phyloP scores from a whole-genome alignment of 1,284 basidiomycete genomes.

The Tausonia pullulans region DNA sequence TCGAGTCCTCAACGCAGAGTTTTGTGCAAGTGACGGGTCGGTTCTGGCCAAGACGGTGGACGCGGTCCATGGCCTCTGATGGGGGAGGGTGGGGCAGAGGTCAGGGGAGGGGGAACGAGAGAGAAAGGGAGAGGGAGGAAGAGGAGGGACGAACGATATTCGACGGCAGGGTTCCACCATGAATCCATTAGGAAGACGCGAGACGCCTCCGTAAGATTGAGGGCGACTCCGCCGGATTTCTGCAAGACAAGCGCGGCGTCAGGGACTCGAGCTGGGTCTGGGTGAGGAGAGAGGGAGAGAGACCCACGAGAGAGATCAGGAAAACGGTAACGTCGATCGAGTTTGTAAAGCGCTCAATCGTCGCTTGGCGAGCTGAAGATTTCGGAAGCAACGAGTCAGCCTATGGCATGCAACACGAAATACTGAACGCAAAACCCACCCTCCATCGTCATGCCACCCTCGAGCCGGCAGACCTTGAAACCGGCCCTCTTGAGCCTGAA shows the following conservation, averaged over 20 bases:
- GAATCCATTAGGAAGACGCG: conserved; percentile 66
- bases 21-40: conserved; percentile 89
- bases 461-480: conserved; percentile 79
- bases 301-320: conserved; percentile 57
- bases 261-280: no score
- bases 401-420: conserved; percentile 44
- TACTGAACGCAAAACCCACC: conserved; percentile 65
- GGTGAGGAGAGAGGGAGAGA: background rate
- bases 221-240: conserved; percentile 20
- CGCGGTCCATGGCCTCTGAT: conserved; percentile 70
- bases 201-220: conserved; percentile 85
- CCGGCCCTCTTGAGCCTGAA: conserved; percentile 86
- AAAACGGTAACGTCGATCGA: conserved; percentile 84
- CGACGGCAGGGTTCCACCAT: conserved; percentile 81
- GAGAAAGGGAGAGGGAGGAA: conserved; percentile 5
- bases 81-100: conserved; percentile 20
- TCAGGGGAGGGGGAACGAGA: conserved; percentile 12
- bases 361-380: conserved; percentile 9
- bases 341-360: conserved; percentile 25
- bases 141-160: conserved; percentile 21
- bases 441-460: conserved; percentile 90
- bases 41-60: conserved; percentile 76
- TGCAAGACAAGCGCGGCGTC: background rate
- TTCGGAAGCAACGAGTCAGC: background rate
- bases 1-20: conserved; percentile 89